Evolutionary conservation across 2,329 filamentous ascomycete species (phyloP).

Genomic region (Fusarium armeniacum): DNA sequence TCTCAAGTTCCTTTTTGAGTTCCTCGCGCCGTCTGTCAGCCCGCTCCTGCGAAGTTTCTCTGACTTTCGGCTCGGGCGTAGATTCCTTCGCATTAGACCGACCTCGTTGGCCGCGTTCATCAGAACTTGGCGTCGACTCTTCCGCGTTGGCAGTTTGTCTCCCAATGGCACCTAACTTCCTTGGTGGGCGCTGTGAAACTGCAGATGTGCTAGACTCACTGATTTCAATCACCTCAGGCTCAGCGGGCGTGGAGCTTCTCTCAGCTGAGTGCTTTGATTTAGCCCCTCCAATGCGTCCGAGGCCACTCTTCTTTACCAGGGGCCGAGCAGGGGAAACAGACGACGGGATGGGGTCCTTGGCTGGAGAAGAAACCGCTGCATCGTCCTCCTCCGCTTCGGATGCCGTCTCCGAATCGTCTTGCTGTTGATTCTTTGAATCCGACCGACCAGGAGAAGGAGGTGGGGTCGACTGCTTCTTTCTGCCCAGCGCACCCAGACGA

Average conservation of each 20-base stretch:
- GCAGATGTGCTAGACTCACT: slow-evolving; percentile 12
- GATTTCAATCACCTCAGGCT: slow-evolving; percentile 24
- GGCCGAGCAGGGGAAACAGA: slow-evolving; percentile 47
- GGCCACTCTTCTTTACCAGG: slow-evolving; percentile 50
- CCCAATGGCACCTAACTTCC: slow-evolving; percentile 56
- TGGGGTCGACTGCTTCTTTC: slow-evolving; percentile 51
- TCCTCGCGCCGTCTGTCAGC: slow-evolving; percentile 67
- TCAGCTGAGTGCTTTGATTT: slow-evolving; percentile 40
- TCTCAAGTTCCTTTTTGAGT: slow-evolving; percentile 65
- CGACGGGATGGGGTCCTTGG: slow-evolving; percentile 32
- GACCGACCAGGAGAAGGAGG: slow-evolving; percentile 40
- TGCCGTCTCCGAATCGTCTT: slow-evolving; percentile 59
- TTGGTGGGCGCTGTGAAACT: slow-evolving; percentile 32
- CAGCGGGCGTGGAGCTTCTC: slow-evolving; percentile 9
- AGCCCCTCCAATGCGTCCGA: slow-evolving; percentile 61
- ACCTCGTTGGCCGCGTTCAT: slow-evolving; percentile 45
- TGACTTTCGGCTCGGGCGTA: slow-evolving; percentile 51
- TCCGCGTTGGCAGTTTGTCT: slow-evolving; percentile 43
- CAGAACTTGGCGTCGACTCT: slow-evolving; percentile 10
- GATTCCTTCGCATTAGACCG: slow-evolving; percentile 39
- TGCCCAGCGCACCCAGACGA: slow-evolving; percentile 57
- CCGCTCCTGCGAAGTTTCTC: slow-evolving; percentile 61
- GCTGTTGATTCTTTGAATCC: slow-evolving; percentile 14
- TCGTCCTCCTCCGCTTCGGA: slow-evolving; percentile 58
- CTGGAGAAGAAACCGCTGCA: slow-evolving; percentile 44